phyloP scores from a whole-genome alignment of 371 early-diverging fungal species.

The Actinomucor elegans region DNA sequence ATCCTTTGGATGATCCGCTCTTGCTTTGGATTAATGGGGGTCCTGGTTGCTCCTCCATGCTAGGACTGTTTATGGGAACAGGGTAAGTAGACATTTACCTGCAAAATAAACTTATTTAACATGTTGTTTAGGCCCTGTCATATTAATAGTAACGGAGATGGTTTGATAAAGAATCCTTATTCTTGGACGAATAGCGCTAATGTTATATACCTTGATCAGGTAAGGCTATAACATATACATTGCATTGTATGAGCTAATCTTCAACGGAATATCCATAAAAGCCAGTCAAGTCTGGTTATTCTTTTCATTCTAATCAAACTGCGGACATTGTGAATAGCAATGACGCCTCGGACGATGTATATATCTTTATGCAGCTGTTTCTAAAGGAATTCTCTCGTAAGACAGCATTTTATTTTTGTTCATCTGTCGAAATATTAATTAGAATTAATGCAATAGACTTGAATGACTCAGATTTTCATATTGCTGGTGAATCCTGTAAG shows the following conservation, averaged over 20 bases:
- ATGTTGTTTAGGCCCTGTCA: slow-evolving; percentile 56
- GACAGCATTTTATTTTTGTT: neutral
- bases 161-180: slow-evolving; percentile 52
- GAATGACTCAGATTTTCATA: slow-evolving; percentile 37
- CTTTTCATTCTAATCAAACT: slow-evolving; percentile 31
- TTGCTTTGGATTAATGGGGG: slow-evolving; percentile 86
- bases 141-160: slow-evolving; percentile 59
- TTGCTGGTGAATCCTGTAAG: slow-evolving; percentile 74
- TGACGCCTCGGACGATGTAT: slow-evolving; percentile 60
- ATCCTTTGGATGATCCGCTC: slow-evolving; percentile 71
- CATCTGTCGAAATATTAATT: neutral
- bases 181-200: slow-evolving; percentile 85
- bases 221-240: neutral
- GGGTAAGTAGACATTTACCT: too few species aligned
- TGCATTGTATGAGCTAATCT: too few species aligned
- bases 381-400: slow-evolving; percentile 62
- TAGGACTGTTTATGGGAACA: slow-evolving; percentile 84
- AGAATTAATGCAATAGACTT: slow-evolving; percentile 19
- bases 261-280: slow-evolving; percentile 4
- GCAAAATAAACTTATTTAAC: neutral
- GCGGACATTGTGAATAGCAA: slow-evolving; percentile 19
- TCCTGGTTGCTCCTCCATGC: slow-evolving; percentile 80
- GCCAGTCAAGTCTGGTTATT: slow-evolving; percentile 74
- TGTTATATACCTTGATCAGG: slow-evolving; percentile 83
- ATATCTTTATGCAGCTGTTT: slow-evolving; percentile 72